phyloP scores from a whole-genome alignment of 495 filamentous ascomycete genomes.

The Parachaetomium inaequale region DNA sequence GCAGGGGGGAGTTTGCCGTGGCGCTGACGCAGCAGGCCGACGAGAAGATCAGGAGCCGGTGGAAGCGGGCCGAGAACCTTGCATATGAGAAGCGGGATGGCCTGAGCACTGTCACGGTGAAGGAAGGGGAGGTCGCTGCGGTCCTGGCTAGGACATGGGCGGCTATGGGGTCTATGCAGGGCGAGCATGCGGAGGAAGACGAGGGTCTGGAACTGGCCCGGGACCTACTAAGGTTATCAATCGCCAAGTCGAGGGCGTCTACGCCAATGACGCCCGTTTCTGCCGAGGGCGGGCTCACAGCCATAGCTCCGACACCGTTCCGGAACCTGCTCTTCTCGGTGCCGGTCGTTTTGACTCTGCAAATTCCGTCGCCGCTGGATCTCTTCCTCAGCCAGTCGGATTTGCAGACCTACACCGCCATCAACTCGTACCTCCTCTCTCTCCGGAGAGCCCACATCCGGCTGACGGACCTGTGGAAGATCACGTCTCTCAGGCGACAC shows the following conservation, averaged over 20 bases:
- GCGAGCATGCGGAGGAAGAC: conserved; percentile 66
- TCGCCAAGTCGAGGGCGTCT: conserved; percentile 45
- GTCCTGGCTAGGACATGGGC: conserved; percentile 73
- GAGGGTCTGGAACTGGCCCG: conserved; percentile 77
- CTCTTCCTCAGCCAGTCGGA: conserved; percentile 77
- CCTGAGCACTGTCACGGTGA: conserved; percentile 60
- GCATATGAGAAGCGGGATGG: conserved; percentile 50
- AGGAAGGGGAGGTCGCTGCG: conserved; percentile 78
- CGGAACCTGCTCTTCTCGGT: conserved; percentile 78
- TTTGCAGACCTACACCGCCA: conserved; percentile 69
- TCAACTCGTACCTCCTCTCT: conserved; percentile 82
- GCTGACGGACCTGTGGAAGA: conserved; percentile 80
- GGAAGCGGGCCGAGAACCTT: conserved; percentile 52
- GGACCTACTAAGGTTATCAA: conserved; percentile 65
- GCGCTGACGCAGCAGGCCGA: conserved; percentile 81
- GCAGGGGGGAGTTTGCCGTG: conserved; percentile 85
- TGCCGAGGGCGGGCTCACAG: conserved; percentile 21
- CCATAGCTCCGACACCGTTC: conserved; percentile 55
- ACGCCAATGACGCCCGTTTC: conserved; percentile 28
- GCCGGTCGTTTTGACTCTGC: conserved; percentile 65
- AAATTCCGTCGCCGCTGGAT: conserved; percentile 76
- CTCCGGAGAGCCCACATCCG: conserved; percentile 78
- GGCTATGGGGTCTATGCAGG: conserved; percentile 66
- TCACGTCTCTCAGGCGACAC: conserved; percentile 68
- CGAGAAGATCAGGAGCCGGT: conserved; percentile 59